Percentiles rank a stretch among this genome's conserved stretches.
Conservation (phyloP, 1,139 yeast genomes). For the Blastobotrys raffinosifermentans region DNA sequence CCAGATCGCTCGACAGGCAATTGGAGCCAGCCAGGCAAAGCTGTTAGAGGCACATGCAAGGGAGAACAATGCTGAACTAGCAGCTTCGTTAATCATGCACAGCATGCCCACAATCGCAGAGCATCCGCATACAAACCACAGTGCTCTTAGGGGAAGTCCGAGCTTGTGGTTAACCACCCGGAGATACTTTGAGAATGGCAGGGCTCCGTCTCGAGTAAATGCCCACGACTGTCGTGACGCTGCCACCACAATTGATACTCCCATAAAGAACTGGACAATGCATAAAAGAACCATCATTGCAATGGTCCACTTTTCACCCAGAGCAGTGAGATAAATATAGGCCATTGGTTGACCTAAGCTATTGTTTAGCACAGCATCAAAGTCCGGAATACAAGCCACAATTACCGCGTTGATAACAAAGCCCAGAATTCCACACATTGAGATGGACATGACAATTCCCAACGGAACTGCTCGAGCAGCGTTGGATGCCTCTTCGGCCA, state of each 20-base stretch:
- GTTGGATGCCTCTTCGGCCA: constrained; percentile 61
- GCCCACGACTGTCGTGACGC: constrained; percentile 85
- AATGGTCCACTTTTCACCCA: constrained; percentile 63
- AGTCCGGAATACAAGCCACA: constrained; percentile 52
- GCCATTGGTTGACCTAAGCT: constrained; percentile 39
- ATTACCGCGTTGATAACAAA: constrained; percentile 50
- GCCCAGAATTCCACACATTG: constrained; percentile 57
- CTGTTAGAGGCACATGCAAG: constrained; percentile 56
- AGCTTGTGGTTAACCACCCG: constrained; percentile 48
- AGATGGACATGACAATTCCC: constrained; percentile 53
- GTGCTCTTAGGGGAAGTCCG: constrained; percentile 56
- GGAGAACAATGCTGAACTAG: constrained; percentile 56
- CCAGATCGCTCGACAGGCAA: constrained; percentile 38
- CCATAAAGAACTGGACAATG: constrained; percentile 48
- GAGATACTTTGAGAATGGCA: constrained; percentile 54
- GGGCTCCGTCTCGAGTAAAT: constrained; percentile 82
- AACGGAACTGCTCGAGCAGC: constrained; percentile 64
- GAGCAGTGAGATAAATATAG: constrained; percentile 56
- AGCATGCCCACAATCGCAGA: constrained; percentile 51
- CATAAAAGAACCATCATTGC: constrained; percentile 28
- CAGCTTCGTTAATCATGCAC: constrained; percentile 53
- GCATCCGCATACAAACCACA: constrained; percentile 46
- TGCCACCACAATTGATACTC: constrained; percentile 64
- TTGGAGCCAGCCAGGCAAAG: constrained; percentile 55
- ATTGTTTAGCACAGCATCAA: constrained; percentile 36